A percentile compares a stretch with the other conserved stretches of the same genome.
phyloP scores from a whole-genome alignment of 345 rosid species.

The Crucihimalaya himalaica region DNA sequence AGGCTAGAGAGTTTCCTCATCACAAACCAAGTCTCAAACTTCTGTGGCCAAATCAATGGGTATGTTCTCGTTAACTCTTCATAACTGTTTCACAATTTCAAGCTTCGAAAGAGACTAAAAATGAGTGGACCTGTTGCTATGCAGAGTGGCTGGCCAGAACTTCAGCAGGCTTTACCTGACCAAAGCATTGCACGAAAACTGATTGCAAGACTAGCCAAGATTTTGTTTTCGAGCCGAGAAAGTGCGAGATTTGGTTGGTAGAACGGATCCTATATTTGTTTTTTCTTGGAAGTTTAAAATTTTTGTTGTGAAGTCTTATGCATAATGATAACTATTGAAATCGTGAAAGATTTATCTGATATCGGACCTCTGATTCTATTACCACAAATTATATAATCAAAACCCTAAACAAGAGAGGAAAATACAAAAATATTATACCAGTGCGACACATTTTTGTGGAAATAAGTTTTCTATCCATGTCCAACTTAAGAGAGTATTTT shows the following conservation, averaged over 20 bases:
- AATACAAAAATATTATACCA: no score
- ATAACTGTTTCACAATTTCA: neutral
- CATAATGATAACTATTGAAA: neutral
- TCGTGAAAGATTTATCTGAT: neutral
- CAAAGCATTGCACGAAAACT: constrained; percentile 85
- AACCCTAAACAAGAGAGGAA: neutral
- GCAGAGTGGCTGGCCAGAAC: constrained; percentile 97
- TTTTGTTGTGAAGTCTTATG: constrained; percentile 15
- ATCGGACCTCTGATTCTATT: neutral
- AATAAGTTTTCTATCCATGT: no score
- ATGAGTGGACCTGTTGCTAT: neutral
- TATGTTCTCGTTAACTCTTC: constrained; percentile 37
- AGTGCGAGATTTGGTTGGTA: constrained; percentile 9
- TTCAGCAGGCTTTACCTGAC: constrained; percentile 76
- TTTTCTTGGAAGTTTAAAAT: neutral
- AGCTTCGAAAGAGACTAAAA: neutral
- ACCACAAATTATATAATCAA: neutral
- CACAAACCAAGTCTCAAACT: constrained; percentile 87
- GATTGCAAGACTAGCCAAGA: constrained; percentile 30
- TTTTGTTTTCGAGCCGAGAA: constrained; percentile 19
- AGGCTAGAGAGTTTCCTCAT: constrained; percentile 94
- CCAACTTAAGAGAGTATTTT: no score
- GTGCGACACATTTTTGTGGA: neutral
- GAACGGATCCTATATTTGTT: constrained; percentile 13
- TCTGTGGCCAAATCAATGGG: constrained; percentile 98